Base-by-base conservation (phyloP, 257 asterid species). In the Coffea eugenioides region DNA sequence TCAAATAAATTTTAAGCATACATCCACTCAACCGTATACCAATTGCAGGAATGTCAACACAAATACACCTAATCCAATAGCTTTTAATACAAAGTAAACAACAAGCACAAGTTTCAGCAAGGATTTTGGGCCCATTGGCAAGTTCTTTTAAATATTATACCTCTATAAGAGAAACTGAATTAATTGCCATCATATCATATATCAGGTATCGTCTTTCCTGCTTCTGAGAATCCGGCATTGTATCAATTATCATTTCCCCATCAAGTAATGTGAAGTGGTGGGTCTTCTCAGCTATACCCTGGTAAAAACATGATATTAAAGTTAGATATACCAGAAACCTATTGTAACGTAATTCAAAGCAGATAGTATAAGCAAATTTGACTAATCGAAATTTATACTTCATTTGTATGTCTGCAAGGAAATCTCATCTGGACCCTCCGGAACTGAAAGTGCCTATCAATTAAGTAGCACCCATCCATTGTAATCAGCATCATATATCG, bases 361-460 rank as follows among this genome's bases (percentile, higher is more conserved):
- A 49, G 41, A 71, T 49, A 46, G 13, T 66, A 48, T 14, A 59
- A 23, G 34, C 34, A 57, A 23, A 54, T 57, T 48, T 21, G 45
- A 81, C 36, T 70, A 65, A 77, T 61, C 48, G 36, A 74, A 41
- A 71, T 41, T 61, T 94, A 49, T 90, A 94, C 99, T 84, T 94
- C 98, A 84, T 81, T 89, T 73, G 86, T 71, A 70, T 78, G 89
- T 82, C 91, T 91, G 90, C 92, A 90, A 76, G 99, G 98, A 83
- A 96, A 96, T 85, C 97, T 89, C 98, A 94, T 94, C 87, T 96
- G 99, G 81, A 94, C 97, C 89, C 99, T 91, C 71, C 98, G 94
- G 75, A 94, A 96, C 82, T 49, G 90, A 77, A 96, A 96, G 89
- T 90, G 92, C 79, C 99, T 88, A 84, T 96, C 98, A 81, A 94